phyloP scores from a whole-genome alignment of 1,284 basidiomycete species.

The Sphagnurus paluster region DNA sequence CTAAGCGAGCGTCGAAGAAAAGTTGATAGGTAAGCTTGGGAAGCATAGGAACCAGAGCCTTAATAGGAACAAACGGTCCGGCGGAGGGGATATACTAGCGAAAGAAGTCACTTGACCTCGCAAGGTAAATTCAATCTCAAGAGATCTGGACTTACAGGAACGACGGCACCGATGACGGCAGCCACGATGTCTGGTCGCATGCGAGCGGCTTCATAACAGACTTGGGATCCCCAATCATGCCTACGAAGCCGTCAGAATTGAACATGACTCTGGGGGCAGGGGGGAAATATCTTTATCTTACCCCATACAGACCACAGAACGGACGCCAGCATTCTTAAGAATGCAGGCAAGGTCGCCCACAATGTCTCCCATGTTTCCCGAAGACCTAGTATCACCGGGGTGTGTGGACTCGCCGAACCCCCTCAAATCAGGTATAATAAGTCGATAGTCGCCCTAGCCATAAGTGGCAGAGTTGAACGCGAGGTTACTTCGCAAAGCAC shows the following conservation, averaged over 20 bases:
- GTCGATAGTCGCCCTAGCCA: constrained; percentile 51
- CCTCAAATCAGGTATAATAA: constrained; percentile 60
- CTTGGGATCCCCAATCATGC: constrained; percentile 71
- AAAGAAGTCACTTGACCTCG: constrained; percentile 2
- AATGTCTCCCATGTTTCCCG: constrained; percentile 59
- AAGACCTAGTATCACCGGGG: constrained; percentile 58
- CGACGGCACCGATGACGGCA: constrained; percentile 56
- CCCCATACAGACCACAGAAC: constrained; percentile 62
- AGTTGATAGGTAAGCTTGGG: constrained; percentile 62
- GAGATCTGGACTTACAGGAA: constrained; percentile 47
- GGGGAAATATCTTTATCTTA: constrained; percentile 29
- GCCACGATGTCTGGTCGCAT: constrained; percentile 61
- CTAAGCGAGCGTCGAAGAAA: constrained; percentile 54
- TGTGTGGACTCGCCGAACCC: constrained; percentile 69
- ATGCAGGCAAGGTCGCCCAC: constrained; percentile 63
- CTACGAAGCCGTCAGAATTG: constrained; percentile 31
- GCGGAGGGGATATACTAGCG: constrained; percentile 53
- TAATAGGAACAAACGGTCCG: constrained; percentile 46
- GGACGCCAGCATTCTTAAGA: constrained; percentile 47
- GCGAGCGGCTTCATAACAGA: constrained; percentile 67
- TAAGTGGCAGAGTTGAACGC: neutral
- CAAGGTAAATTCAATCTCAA: constrained; percentile 7
- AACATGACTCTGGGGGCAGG: neutral
- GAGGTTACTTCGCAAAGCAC: neutral
- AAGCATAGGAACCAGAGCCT: constrained; percentile 38